Evolutionary conservation across 345 rosid species (phyloP).

Genomic region (Populus alba): DNA sequence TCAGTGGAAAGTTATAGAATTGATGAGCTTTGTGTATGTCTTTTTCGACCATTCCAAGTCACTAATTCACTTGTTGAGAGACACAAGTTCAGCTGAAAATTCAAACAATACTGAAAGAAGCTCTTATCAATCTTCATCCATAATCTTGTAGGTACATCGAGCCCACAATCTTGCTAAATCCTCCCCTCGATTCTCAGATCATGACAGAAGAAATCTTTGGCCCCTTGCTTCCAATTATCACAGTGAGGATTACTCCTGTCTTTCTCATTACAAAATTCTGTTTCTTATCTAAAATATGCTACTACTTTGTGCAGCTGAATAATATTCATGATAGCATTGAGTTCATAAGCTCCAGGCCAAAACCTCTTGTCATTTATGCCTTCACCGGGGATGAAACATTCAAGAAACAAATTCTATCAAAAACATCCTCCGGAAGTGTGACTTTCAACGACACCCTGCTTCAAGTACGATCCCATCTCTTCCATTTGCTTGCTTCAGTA

Average conservation of each 20-base stretch:
- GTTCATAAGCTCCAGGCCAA: slow-evolving; percentile 53
- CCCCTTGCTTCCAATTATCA: slow-evolving; percentile 65
- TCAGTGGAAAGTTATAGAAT: background rate
- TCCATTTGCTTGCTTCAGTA: background rate
- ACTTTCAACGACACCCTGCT: slow-evolving; percentile 68
- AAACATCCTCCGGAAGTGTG: slow-evolving; percentile 72
- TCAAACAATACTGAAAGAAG: background rate
- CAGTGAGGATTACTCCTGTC: slow-evolving; percentile 28
- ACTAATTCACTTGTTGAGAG: too few relatives aligned
- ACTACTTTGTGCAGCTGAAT: slow-evolving; percentile 37
- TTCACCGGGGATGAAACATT: slow-evolving; percentile 61
- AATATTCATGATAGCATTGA: slow-evolving; percentile 53
- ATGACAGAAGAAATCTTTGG: slow-evolving; percentile 67
- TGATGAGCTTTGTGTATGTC: too few relatives aligned
- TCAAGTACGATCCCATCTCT: slow-evolving; percentile 45
- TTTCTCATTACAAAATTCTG: background rate
- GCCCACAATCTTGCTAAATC: slow-evolving; percentile 64
- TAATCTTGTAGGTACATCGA: slow-evolving; percentile 44
- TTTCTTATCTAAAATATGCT: background rate
- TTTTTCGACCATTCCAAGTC: too few relatives aligned
- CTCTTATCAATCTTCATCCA: background rate
- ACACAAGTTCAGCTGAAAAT: background rate
- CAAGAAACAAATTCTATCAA: slow-evolving; percentile 51
- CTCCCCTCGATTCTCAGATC: slow-evolving; percentile 60
- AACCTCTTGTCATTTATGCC: slow-evolving; percentile 54